Percentiles rank a stretch among this genome's conserved stretches.
Conservation (phyloP, 768 basidiomycete genomes). For the Boletus vermiculosoides region DNA sequence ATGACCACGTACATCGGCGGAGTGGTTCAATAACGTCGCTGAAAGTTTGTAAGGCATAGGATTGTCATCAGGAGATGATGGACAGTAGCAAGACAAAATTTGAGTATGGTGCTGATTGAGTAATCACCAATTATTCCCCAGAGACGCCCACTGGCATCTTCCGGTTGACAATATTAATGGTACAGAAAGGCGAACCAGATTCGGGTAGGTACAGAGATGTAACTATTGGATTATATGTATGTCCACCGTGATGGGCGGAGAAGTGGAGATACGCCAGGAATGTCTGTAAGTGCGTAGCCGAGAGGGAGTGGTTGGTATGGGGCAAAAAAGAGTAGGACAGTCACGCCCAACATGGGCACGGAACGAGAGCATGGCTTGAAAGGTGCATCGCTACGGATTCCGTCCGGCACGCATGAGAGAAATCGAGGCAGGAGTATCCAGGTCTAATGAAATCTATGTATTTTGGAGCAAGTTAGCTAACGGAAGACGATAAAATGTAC, state of each 20-base stretch:
- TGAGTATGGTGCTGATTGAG: background rate
- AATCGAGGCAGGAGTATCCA: background rate
- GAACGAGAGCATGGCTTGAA: background rate
- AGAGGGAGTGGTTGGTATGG: too few relatives aligned
- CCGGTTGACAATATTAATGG: too few relatives aligned
- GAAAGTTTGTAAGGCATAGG: slow-evolving; percentile 76
- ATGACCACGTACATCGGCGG: slow-evolving; percentile 60
- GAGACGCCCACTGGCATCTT: too few relatives aligned
- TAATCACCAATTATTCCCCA: background rate
- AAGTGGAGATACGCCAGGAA: too few relatives aligned
- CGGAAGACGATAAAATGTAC: slow-evolving; percentile 50
- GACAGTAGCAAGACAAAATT: background rate
- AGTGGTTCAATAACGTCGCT: slow-evolving; percentile 65
- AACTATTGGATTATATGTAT: too few relatives aligned
- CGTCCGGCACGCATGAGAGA: background rate
- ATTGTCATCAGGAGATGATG: background rate
- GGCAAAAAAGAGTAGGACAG: too few relatives aligned
- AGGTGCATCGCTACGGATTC: background rate
- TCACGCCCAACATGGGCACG: background rate
- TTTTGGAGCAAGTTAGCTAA: background rate
- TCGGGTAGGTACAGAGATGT: too few relatives aligned
- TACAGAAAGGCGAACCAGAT: too few relatives aligned
- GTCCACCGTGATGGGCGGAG: too few relatives aligned
- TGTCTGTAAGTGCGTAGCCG: too few relatives aligned
- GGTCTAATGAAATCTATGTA: background rate